Conservation (phyloP, 148 eudicot genomes). For the Fagopyrum homotropicum region DNA sequence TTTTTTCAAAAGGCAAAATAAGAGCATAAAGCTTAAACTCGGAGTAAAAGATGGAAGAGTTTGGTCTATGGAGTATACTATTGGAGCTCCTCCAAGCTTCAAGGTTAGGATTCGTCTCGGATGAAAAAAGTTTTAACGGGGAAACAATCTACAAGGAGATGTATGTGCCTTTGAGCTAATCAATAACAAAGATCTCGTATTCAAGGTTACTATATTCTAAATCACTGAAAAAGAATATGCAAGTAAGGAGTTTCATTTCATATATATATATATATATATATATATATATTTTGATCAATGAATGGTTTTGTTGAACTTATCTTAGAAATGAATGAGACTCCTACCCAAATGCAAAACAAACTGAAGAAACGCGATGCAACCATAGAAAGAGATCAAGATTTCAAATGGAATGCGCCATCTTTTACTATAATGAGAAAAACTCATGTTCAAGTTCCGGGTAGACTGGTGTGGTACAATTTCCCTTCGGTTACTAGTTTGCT, state of each 20-base stretch:
- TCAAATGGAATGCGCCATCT: neutral
- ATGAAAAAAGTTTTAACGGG: neutral
- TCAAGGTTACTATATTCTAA: conserved; percentile 13
- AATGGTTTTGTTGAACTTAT: neutral
- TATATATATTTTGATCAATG: no score
- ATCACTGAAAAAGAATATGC: neutral
- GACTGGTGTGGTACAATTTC: conserved; percentile 1
- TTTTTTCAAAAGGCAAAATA: neutral
- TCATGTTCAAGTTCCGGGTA: neutral
- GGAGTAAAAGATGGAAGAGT: conserved; percentile 6
- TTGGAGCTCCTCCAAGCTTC: neutral
- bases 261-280: neutral
- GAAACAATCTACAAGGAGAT: conserved; percentile 1
- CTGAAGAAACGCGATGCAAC: neutral
- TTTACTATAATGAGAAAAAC: neutral
- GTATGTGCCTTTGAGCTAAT: neutral
- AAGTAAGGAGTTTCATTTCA: neutral
- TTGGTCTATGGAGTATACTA: neutral
- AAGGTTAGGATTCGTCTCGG: neutral
- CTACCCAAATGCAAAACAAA: neutral
- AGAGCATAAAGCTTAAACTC: neutral
- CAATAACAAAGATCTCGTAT: neutral
- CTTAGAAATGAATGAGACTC: neutral
- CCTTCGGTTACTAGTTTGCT: neutral
- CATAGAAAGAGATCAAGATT: neutral